These are phyloP conservation scores for Rehmannia glutinosa DNA, from an alignment of 257 asterid species.

Conservation along the genomic window DNA sequence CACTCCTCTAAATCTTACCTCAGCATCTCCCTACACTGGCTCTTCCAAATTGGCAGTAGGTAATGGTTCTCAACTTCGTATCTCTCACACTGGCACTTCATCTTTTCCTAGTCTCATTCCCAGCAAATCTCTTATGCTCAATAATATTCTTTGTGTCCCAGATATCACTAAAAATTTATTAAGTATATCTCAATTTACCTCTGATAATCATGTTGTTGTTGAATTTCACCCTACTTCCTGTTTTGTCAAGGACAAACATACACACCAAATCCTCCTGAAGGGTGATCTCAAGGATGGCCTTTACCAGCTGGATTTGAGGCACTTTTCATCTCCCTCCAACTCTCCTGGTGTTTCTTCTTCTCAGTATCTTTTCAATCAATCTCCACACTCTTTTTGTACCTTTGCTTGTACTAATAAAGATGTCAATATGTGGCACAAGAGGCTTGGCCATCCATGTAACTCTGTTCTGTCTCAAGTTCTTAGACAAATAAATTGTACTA, in stretches of 20 bases:
- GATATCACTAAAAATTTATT: neutral
- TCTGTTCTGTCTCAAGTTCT: neutral
- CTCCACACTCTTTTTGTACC: no score
- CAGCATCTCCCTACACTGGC: neutral
- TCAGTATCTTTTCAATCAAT: no score
- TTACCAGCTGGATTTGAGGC: neutral
- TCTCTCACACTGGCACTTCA: neutral
- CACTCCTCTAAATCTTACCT: neutral
- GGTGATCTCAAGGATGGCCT: neutral
- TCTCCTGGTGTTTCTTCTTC: no score
- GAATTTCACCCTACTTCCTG: neutral
- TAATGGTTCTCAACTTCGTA: neutral
- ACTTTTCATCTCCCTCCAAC: no score
- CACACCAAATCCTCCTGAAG: neutral
- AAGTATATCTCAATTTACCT: neutral
- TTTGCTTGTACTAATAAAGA: neutral
- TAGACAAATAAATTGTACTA: neutral
- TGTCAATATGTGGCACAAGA: neutral
- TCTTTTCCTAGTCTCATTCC: no score
- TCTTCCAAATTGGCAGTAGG: neutral
- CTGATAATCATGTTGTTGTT: neutral
- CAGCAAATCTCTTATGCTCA: neutral
- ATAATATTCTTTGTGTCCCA: neutral
- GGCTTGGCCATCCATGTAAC: neutral
- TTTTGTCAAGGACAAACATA: neutral